Evolutionary conservation across 257 asterid species (phyloP).

Genomic region (Misopates orontium): DNA sequence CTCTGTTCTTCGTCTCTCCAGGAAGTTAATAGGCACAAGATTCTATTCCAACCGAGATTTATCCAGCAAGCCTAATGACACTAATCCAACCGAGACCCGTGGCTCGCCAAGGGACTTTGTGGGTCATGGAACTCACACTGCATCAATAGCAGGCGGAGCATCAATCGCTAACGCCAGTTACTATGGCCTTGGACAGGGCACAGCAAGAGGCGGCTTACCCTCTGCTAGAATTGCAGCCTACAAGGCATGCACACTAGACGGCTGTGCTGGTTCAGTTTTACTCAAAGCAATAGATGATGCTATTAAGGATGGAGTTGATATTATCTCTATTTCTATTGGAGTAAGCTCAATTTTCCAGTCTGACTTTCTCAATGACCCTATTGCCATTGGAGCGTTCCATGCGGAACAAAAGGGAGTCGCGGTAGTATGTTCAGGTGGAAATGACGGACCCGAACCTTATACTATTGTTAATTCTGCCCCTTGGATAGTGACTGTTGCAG

Average conservation of each 20-base stretch:
- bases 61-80: constrained; percentile 19
- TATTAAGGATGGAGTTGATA: constrained; percentile 70
- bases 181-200: constrained; percentile 63
- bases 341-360: constrained; percentile 40
- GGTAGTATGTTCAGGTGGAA: constrained; percentile 74
- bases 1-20: constrained; percentile 14
- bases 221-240: constrained; percentile 68
- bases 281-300: constrained; percentile 79
- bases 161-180: constrained; percentile 52
- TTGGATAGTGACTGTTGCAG: constrained; percentile 80
- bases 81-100: not conserved
- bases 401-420: constrained; percentile 56
- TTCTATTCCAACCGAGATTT: constrained; percentile 39
- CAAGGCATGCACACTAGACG: constrained; percentile 55
- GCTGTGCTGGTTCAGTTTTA: constrained; percentile 51
- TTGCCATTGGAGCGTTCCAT: constrained; percentile 80
- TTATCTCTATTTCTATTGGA: constrained; percentile 70
- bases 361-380: constrained; percentile 57
- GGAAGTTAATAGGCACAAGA: constrained; percentile 77
- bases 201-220: constrained; percentile 65
- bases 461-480: constrained; percentile 71
- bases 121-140: constrained; percentile 79
- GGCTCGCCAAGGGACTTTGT: constrained; percentile 61
- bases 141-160: constrained; percentile 64
- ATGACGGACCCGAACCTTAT: constrained; percentile 60